Evolutionary conservation across 805 yeast species (phyloP).

Genomic region (Candida namnaoensis): DNA sequence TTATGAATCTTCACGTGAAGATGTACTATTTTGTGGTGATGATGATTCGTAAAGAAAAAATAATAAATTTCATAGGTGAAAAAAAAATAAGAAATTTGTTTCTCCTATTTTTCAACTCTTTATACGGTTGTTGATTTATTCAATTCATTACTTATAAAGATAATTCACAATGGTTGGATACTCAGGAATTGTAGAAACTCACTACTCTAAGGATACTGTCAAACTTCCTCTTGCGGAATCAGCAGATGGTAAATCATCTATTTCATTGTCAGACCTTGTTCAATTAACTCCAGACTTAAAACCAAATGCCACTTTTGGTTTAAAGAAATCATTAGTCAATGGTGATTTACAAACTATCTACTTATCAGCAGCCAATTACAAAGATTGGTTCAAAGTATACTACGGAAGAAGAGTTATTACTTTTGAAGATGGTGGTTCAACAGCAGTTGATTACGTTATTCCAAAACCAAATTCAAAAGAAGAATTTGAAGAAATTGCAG

Average conservation of each 20-base stretch:
- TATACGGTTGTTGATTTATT: background rate
- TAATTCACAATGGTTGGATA: conserved; percentile 17
- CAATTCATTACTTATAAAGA: too few species aligned
- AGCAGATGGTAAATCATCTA: conserved; percentile 8
- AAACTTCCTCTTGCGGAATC: conserved; percentile 12
- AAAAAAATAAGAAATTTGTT: too few species aligned
- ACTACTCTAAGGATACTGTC: conserved; percentile 17
- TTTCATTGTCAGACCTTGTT: conserved; percentile 14
- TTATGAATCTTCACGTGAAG: too few species aligned
- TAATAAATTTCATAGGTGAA: too few species aligned
- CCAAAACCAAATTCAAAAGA: conserved; percentile 21
- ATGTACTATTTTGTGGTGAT: too few species aligned
- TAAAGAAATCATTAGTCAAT: conserved; percentile 56
- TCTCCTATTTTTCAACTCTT: too few species aligned
- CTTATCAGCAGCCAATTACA: conserved; percentile 46
- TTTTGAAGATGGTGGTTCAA: conserved; percentile 59
- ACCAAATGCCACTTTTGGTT: conserved; percentile 39
- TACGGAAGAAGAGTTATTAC: conserved; percentile 65
- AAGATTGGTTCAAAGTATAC: conserved; percentile 45
- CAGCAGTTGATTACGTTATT: conserved; percentile 69
- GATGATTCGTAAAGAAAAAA: too few species aligned
- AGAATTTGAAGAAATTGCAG: conserved; percentile 21
- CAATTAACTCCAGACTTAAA: conserved; percentile 33
- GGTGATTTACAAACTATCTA: conserved; percentile 77
- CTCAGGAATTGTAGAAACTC: conserved; percentile 15